Percentiles rank a stretch among this genome's conserved stretches.
Conservation (phyloP, 2,329 filamentous ascomycete genomes). For the Pseudogymnoascus sp. region DNA sequence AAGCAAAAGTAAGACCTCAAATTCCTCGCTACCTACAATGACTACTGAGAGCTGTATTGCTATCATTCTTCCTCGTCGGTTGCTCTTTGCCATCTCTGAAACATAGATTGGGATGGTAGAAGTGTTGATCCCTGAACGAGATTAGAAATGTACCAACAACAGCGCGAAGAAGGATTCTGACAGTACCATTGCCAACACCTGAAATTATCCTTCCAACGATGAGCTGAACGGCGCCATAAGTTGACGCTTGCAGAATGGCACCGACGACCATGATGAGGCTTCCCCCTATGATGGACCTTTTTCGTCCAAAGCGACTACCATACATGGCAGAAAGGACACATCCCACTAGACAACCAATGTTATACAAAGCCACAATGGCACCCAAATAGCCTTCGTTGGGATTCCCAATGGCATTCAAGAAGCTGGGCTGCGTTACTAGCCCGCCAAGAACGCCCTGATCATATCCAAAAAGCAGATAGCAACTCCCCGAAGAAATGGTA, state of each 20-base stretch:
- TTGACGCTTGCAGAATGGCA: conserved; percentile 34
- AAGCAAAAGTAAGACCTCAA: conserved; percentile 11
- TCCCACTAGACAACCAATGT: conserved; percentile 43
- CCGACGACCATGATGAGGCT: conserved; percentile 48
- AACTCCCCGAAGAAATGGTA: conserved; percentile 59
- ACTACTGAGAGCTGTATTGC: conserved; percentile 2
- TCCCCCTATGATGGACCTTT: conserved; percentile 48
- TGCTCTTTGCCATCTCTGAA: conserved; percentile 37
- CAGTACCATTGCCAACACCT: conserved; percentile 39
- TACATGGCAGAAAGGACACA: conserved; percentile 37
- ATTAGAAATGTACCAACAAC: neutral
- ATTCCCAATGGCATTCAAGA: conserved; percentile 33
- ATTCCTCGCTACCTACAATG: neutral
- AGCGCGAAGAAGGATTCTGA: neutral
- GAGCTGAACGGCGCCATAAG: conserved; percentile 40
- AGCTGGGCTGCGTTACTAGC: conserved; percentile 29
- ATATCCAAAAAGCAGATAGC: conserved; percentile 40
- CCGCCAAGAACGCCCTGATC: conserved; percentile 37
- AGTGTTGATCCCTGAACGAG: conserved; percentile 25
- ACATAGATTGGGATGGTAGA: conserved; percentile 40
- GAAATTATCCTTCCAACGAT: conserved; percentile 41
- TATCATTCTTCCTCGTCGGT: conserved; percentile 1
- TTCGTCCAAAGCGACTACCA: conserved; percentile 46
- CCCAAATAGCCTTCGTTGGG: conserved; percentile 34
- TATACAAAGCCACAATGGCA: conserved; percentile 38